These are phyloP conservation scores for Theileria luwenshuni DNA, from an alignment of 169 alveolate species.

Conservation along the genomic window DNA sequence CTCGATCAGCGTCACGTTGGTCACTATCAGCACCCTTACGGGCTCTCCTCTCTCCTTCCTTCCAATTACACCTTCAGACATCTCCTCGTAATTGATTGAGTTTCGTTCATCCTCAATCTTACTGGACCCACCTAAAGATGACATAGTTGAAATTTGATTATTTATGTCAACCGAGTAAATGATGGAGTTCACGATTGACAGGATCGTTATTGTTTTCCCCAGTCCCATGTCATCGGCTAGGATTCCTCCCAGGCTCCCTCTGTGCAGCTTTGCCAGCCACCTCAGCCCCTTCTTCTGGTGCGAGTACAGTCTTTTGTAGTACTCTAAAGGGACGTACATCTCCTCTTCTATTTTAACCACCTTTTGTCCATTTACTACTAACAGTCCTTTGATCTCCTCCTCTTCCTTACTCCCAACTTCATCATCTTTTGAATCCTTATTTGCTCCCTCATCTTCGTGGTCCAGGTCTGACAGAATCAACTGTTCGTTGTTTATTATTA, in stretches of 20 bases:
- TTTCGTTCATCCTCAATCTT: background rate
- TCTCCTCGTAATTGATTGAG: background rate
- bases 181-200: slow-evolving; percentile 42
- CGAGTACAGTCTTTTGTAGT: slow-evolving; percentile 37
- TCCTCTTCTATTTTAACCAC: slow-evolving; percentile 28
- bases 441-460: slow-evolving; percentile 11
- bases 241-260: slow-evolving; percentile 61
- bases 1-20: slow-evolving; percentile 71
- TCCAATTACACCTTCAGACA: background rate
- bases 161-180: slow-evolving; percentile 35
- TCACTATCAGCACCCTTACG: slow-evolving; percentile 67
- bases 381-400: slow-evolving; percentile 23
- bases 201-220: slow-evolving; percentile 68
- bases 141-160: too few relatives aligned
- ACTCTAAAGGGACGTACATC: slow-evolving; percentile 24
- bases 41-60: background rate
- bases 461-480: slow-evolving; percentile 40
- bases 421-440: background rate
- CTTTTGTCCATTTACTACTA: background rate
- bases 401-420: slow-evolving; percentile 15
- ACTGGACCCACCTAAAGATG: too few relatives aligned
- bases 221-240: slow-evolving; percentile 89
- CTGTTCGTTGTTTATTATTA: slow-evolving; percentile 31
- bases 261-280: slow-evolving; percentile 57
- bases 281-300: slow-evolving; percentile 59